These are phyloP conservation scores for Curvularia sp. DNA, from an alignment of 2,329 filamentous ascomycete genomes.

Conservation along the genomic window DNA sequence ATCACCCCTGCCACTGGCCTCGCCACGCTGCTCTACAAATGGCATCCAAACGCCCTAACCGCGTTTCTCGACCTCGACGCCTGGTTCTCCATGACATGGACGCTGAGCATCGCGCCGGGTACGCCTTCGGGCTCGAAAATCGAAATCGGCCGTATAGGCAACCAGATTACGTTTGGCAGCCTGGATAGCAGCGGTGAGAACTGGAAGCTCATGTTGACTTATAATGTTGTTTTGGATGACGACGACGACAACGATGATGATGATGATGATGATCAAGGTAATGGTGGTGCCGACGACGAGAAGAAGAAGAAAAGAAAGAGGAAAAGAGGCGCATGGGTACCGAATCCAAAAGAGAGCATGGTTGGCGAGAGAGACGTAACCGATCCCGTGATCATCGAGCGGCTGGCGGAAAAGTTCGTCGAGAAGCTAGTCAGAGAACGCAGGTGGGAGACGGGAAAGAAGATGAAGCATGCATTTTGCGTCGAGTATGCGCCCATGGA, in stretches of 20 bases:
- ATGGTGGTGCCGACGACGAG: not conserved
- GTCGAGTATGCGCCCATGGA: conserved; percentile 40
- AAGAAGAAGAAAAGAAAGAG: not conserved
- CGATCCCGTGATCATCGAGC: conserved; percentile 17
- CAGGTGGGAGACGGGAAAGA: conserved; percentile 29
- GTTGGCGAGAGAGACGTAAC: conserved; percentile 25
- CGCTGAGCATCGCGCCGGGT: conserved; percentile 14
- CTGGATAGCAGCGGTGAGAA: conserved; percentile 26
- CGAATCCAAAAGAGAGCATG: conserved; percentile 34
- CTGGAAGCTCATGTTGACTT: conserved; percentile 33
- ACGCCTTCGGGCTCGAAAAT: conserved; percentile 21
- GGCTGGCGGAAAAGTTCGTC: conserved; percentile 10
- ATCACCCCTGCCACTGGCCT: conserved; percentile 23
- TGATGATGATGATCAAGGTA: not conserved
- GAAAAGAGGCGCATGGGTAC: conserved; percentile 26
- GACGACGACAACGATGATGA: conserved; percentile 8
- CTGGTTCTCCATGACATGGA: conserved; percentile 38
- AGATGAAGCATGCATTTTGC: conserved; percentile 27
- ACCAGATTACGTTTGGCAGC: conserved; percentile 34
- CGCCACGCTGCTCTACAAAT: conserved; percentile 31
- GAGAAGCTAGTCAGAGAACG: conserved; percentile 7
- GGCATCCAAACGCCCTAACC: conserved; percentile 26
- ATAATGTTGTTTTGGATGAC: conserved; percentile 21
- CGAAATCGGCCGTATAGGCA: conserved; percentile 34
- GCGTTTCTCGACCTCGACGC: conserved; percentile 35